Evolutionary conservation across 1,139 yeast species (phyloP).

Genomic region (Geotrichum klebahnii): DNA sequence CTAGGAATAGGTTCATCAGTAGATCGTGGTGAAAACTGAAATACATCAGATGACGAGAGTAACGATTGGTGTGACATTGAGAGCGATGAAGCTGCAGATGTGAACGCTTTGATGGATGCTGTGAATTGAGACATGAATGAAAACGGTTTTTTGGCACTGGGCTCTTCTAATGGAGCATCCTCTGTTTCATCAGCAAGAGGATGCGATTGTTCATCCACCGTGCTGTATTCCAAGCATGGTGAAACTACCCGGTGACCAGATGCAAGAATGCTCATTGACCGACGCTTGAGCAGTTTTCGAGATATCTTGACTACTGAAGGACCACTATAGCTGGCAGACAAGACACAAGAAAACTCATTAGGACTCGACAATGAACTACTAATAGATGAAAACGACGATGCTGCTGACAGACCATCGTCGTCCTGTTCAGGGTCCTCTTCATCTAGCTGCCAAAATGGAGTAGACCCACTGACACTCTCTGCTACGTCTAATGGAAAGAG

Average conservation of each 20-base stretch:
- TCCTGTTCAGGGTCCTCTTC: background rate
- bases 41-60: conserved; percentile 25
- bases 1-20: conserved; percentile 35
- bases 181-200: conserved; percentile 18
- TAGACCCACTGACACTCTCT: too few species aligned
- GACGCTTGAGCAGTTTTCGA: background rate
- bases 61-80: conserved; percentile 30
- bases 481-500: too few species aligned
- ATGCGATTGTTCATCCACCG: conserved; percentile 15
- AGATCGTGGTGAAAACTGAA: conserved; percentile 33
- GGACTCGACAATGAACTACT: conserved; percentile 8
- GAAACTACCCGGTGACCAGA: background rate
- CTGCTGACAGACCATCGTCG: conserved; percentile 1
- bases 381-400: conserved; percentile 5
- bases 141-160: background rate
- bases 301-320: too few species aligned
- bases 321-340: background rate
- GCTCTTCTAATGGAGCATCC: background rate
- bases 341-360: background rate
- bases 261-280: background rate
- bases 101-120: conserved; percentile 32
- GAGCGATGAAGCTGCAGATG: conserved; percentile 31
- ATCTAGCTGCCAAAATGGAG: too few species aligned
- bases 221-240: background rate
- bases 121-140: conserved; percentile 31